These are phyloP conservation scores for Caloboletus inedulis DNA, from an alignment of 1,284 basidiomycete genomes.

Conservation along the genomic window DNA sequence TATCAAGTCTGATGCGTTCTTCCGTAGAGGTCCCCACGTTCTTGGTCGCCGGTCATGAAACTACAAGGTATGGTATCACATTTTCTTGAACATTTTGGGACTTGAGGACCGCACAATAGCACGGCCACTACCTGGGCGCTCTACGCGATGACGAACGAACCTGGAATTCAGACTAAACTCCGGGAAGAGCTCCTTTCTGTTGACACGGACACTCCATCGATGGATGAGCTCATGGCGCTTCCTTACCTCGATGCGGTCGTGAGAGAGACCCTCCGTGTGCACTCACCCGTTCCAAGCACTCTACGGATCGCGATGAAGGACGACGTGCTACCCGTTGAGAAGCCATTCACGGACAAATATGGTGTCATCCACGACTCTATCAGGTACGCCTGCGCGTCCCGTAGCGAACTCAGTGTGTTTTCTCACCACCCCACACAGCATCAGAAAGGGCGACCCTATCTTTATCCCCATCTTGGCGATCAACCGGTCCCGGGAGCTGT, in stretches of 20 bases:
- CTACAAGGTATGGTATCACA: slow-evolving; percentile 48
- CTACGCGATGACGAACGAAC: slow-evolving; percentile 55
- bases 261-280: too few relatives aligned
- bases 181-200: slow-evolving; percentile 61
- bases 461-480: slow-evolving; percentile 39
- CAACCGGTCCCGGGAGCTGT: slow-evolving; percentile 40
- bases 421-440: slow-evolving; percentile 19
- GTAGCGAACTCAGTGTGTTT: background rate
- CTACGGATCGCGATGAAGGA: slow-evolving; percentile 54
- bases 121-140: slow-evolving; percentile 60
- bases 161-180: slow-evolving; percentile 60
- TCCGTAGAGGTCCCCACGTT: slow-evolving; percentile 35
- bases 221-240: slow-evolving; percentile 59
- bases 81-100: background rate
- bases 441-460: slow-evolving; percentile 38
- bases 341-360: slow-evolving; percentile 40
- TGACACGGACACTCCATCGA: slow-evolving; percentile 48
- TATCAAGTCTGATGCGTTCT: background rate
- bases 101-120: slow-evolving; percentile 24
- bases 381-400: slow-evolving; percentile 6
- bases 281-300: slow-evolving; percentile 54
- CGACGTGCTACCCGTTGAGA: slow-evolving; percentile 54
- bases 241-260: slow-evolving; percentile 46
- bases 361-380: slow-evolving; percentile 35
- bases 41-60: slow-evolving; percentile 73